A percentile compares a stretch with the other conserved stretches of the same genome.
phyloP scores from a whole-genome alignment of 768 basidiomycete species.

The Scleroderma bovista region DNA sequence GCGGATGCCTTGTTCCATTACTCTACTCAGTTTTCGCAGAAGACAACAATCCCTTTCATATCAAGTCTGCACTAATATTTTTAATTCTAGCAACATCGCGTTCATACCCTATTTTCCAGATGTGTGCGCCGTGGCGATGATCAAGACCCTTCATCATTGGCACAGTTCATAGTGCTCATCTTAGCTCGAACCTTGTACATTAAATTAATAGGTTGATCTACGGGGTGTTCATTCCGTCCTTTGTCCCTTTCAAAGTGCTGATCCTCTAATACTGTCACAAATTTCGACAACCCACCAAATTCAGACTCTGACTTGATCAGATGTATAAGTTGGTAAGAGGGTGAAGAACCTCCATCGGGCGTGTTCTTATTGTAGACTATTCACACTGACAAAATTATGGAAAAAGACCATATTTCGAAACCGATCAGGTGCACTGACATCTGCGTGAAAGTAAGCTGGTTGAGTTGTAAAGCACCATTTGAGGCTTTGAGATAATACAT shows the following conservation, averaged over 20 bases:
- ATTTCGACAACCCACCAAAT: background rate
- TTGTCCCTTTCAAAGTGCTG: background rate
- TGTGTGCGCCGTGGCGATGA: conserved; percentile 26
- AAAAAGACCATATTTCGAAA: too few relatives aligned
- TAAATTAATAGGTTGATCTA: conserved; percentile 22
- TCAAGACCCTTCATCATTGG: conserved; percentile 32
- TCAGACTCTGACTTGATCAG: background rate
- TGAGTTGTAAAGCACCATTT: too few relatives aligned
- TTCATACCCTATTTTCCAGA: conserved; percentile 11
- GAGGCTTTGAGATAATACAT: too few relatives aligned
- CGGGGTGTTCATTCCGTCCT: conserved; percentile 16
- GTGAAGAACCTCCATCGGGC: too few relatives aligned
- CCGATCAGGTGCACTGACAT: too few relatives aligned
- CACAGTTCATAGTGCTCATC: conserved; percentile 30
- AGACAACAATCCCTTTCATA: background rate
- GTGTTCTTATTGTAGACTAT: too few relatives aligned
- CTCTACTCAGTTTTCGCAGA: background rate
- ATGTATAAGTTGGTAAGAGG: too few relatives aligned
- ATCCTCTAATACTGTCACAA: background rate
- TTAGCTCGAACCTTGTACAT: conserved; percentile 5
- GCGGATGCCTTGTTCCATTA: too few relatives aligned
- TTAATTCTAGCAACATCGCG: too few relatives aligned
- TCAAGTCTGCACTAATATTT: background rate
- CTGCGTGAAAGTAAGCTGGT: too few relatives aligned
- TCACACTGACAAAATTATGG: too few relatives aligned